Base-by-base conservation (phyloP, 2,329 filamentous ascomycete species). In the Paradendryphiella salina region DNA sequence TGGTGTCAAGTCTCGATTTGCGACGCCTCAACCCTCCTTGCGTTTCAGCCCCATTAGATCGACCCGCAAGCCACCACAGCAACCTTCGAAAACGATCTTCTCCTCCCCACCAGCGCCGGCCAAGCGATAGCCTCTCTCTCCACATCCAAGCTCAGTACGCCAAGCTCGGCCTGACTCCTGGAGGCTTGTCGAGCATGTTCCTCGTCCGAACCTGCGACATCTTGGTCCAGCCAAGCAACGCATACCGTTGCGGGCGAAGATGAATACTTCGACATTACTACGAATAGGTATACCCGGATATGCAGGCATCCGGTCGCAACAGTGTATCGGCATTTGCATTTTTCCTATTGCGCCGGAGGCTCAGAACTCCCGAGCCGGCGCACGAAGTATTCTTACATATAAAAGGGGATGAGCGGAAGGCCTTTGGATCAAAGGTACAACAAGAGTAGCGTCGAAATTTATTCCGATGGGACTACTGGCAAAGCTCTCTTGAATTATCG, bases 401-500 rank as follows among this genome's bases (percentile, higher is more conserved):
- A 47, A 46, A 40, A 26, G 28, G 32, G 11, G 26, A 20, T 40
- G 38, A 11, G 23, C 23, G 21, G 35, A 47, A 46, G 13, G 36
- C 31, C 23, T 11, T 35, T 17, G 20, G 23, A 2, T 28, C 18
- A 21, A 48, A 20, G 11, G 20, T 8, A 42, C 18, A 46, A 46
- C 41, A 18, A 37, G 52, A 57, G 47, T 54, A 60, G 57, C 57
- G 54, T 41, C 46, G n/a, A 52, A 11, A 35, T 33, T 4, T 46
- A 35, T 37, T 44, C 18, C 23, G 17, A 40, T 49, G 32, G 18
- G 7, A 15, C 31, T n/a, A 37, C 32, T 35, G 41, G 65, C 64
- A 64, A 54, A 69, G 59, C 62, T 59, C 66, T 69, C 56, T 18
- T 44, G 40, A 46, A 59, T 54, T 54, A 41, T 18, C n/a, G 3